phyloP scores from a whole-genome alignment of 2,329 filamentous ascomycete genomes.

The Colletotrichum magnum region DNA sequence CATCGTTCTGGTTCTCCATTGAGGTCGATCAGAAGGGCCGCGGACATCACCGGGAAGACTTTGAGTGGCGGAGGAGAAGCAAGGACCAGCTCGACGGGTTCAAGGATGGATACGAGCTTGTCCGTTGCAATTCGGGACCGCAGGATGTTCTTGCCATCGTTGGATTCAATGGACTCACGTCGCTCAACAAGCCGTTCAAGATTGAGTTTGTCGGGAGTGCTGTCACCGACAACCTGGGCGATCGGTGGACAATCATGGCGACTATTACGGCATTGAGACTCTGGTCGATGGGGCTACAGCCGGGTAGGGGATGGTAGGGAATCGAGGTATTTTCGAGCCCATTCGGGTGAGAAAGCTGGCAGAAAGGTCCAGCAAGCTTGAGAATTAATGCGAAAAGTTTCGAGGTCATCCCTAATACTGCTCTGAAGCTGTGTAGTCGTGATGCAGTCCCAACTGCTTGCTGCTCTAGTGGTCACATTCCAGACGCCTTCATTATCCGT shows the following conservation, averaged over 20 bases:
- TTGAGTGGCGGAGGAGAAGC: constrained; percentile 17
- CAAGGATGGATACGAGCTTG: constrained; percentile 8
- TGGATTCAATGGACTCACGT: neutral
- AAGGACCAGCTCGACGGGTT: neutral
- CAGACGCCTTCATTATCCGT: too few relatives aligned
- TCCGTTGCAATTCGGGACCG: neutral
- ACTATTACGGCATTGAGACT: constrained; percentile 3
- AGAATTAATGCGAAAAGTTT: too few relatives aligned
- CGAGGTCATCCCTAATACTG: too few relatives aligned
- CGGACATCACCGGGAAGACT: constrained; percentile 6
- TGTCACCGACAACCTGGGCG: neutral
- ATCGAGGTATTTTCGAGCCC: too few relatives aligned
- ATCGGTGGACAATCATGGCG: constrained; percentile 24
- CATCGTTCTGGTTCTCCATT: constrained; percentile 12
- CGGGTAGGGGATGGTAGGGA: too few relatives aligned
- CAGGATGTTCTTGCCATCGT: neutral
- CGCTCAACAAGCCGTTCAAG: constrained; percentile 12
- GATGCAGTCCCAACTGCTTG: too few relatives aligned
- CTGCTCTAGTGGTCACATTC: too few relatives aligned
- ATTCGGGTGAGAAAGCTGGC: too few relatives aligned
- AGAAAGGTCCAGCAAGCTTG: too few relatives aligned
- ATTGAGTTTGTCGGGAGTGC: neutral
- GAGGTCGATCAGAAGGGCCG: neutral
- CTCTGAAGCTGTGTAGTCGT: too few relatives aligned
- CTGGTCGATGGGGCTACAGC: constrained; percentile 8